phyloP scores from a whole-genome alignment of 176 grass and related monocot genomes.

The Eleusine indica region DNA sequence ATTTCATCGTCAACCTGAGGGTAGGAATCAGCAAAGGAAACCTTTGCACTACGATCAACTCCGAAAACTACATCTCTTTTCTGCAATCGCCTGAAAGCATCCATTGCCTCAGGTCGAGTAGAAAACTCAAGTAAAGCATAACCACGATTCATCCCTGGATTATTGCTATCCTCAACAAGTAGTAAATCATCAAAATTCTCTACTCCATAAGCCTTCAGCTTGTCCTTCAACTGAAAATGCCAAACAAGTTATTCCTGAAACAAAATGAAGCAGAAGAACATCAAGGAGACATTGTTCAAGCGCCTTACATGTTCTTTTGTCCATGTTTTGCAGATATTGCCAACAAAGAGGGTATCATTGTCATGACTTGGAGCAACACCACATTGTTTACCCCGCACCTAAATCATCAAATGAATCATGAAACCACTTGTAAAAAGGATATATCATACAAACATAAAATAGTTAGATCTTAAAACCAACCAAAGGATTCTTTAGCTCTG shows the following conservation, averaged over 20 bases:
- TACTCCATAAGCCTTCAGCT: slow-evolving; percentile 85
- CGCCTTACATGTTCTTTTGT: slow-evolving; percentile 80
- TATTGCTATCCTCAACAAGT: slow-evolving; percentile 75
- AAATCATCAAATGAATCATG: slow-evolving; percentile 35
- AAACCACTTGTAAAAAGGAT: slow-evolving; percentile 15
- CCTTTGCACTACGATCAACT: slow-evolving; percentile 80
- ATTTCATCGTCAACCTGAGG: slow-evolving; percentile 86
- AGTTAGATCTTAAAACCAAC: slow-evolving; percentile 48
- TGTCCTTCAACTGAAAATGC: slow-evolving; percentile 75
- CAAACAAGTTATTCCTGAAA: slow-evolving; percentile 39
- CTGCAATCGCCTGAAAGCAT: slow-evolving; percentile 81
- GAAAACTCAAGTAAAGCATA: slow-evolving; percentile 97
- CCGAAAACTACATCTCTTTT: slow-evolving; percentile 92
- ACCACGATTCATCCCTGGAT: slow-evolving; percentile 86
- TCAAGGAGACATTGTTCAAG: slow-evolving; percentile 17
- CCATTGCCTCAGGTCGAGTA: slow-evolving; percentile 83
- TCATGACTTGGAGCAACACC: slow-evolving; percentile 93
- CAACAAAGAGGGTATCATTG: slow-evolving; percentile 92
- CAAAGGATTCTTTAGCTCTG: slow-evolving; percentile 71
- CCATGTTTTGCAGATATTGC: slow-evolving; percentile 98
- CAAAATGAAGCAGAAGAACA: slow-evolving; percentile 23
- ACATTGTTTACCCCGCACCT: slow-evolving; percentile 89
- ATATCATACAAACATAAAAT: slow-evolving; percentile 15
- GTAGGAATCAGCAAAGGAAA: slow-evolving; percentile 94
- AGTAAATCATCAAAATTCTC: slow-evolving; percentile 83